These are phyloP conservation scores for Chalciporus sphaerocephalus DNA, from an alignment of 768 basidiomycete genomes.

Conservation along the genomic window DNA sequence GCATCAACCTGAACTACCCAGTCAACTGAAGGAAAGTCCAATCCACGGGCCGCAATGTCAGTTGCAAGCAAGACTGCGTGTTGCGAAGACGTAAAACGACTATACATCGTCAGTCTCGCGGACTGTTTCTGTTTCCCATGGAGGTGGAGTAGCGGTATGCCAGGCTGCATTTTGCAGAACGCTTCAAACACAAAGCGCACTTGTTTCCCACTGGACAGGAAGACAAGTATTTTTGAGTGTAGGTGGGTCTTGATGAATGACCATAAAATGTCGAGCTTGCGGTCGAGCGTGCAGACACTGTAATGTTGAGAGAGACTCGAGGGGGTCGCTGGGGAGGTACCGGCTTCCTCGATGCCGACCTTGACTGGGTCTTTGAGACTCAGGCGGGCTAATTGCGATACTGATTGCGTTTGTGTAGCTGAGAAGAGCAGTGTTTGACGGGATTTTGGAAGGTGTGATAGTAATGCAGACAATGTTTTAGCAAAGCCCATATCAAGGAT, in stretches of 20 bases:
- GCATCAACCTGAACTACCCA: slow-evolving; percentile 97
- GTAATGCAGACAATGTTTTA: slow-evolving; percentile 80
- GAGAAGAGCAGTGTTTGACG: slow-evolving; percentile 97
- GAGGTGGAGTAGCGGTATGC: slow-evolving; percentile 85
- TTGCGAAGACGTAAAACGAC: slow-evolving; percentile 74
- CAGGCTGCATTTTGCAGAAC: slow-evolving; percentile 94
- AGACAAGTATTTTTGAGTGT: slow-evolving; percentile 86
- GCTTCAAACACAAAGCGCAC: slow-evolving; percentile 95
- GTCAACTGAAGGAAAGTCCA: slow-evolving; percentile 94
- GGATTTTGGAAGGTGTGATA: slow-evolving; percentile 85
- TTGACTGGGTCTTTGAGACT: slow-evolving; percentile 79
- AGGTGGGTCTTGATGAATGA: slow-evolving; percentile 93
- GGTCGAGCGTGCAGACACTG: slow-evolving; percentile 73
- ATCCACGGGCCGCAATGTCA: slow-evolving; percentile 91
- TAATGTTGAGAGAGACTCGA: slow-evolving; percentile 85
- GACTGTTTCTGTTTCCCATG: slow-evolving; percentile 97
- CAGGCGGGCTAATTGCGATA: slow-evolving; percentile 83
- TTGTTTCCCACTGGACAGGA: slow-evolving; percentile 93
- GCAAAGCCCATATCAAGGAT: slow-evolving; percentile 97
- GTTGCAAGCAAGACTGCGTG: slow-evolving; percentile 91
- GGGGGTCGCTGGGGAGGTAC: slow-evolving; percentile 53
- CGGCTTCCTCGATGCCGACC: slow-evolving; percentile 56
- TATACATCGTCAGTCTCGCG: slow-evolving; percentile 79
- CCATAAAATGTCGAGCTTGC: slow-evolving; percentile 89
- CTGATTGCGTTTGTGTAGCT: slow-evolving; percentile 91